Percentiles rank a stretch among this genome's conserved stretches.
Evolutionary conservation across 345 rosid genomes (phyloP).

Genomic region (Gossypium arboreum): DNA sequence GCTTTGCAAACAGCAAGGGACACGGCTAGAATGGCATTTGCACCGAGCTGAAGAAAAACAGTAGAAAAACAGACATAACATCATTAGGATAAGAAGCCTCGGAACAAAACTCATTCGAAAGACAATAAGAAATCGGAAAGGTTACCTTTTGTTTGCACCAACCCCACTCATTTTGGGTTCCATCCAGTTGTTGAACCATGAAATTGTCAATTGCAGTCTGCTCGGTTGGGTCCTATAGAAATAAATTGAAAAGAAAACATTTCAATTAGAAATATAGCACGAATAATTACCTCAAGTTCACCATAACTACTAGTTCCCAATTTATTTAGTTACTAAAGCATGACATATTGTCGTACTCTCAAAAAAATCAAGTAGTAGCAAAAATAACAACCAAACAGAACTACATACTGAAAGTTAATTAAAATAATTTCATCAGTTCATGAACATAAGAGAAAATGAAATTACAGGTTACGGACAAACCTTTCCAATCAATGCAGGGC

Average conservation of each 20-base stretch:
- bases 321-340: background rate
- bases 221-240: slow-evolving; percentile 73
- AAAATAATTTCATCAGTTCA: background rate
- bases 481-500: slow-evolving; percentile 90
- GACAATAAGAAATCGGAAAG: background rate
- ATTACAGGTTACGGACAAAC: slow-evolving; percentile 22
- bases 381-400: background rate
- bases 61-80: background rate
- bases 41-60: slow-evolving; percentile 60
- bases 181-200: slow-evolving; percentile 94
- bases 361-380: background rate
- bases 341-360: too few relatives aligned
- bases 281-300: background rate
- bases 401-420: background rate
- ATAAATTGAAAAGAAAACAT: background rate
- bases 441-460: background rate
- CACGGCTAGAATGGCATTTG: slow-evolving; percentile 89
- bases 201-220: slow-evolving; percentile 76
- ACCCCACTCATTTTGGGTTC: slow-evolving; percentile 97
- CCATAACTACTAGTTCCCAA: background rate
- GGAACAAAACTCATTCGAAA: background rate
- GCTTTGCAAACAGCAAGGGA: slow-evolving; percentile 94
- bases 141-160: slow-evolving; percentile 97
- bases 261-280: slow-evolving; percentile 4
- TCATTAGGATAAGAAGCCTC: background rate